phyloP scores from a whole-genome alignment of 2,329 filamentous ascomycete species.

The Diaporthe capsici region DNA sequence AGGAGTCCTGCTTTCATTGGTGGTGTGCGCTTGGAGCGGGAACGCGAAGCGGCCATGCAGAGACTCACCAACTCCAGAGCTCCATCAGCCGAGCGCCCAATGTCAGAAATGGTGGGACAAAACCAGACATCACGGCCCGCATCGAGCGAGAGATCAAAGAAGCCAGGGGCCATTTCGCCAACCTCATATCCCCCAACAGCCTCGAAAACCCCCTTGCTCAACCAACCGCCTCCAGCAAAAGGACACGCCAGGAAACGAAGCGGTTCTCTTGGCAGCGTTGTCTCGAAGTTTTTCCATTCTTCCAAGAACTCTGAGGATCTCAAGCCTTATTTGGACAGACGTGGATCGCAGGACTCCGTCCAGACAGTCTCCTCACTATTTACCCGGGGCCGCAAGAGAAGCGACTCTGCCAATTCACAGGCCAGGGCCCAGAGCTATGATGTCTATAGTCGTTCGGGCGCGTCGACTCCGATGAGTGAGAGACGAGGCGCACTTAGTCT shows the following conservation, averaged over 20 bases:
- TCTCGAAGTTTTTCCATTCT: conserved; percentile 39
- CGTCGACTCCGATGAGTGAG: conserved; percentile 26
- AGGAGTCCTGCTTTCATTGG: conserved; percentile 55
- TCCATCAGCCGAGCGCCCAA: conserved; percentile 34
- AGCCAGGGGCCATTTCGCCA: conserved; percentile 35
- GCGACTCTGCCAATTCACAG: conserved; percentile 11
- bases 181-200: conserved; percentile 40
- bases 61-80: conserved; percentile 37
- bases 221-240: conserved; percentile 28
- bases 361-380: conserved; percentile 34
- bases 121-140: conserved; percentile 8
- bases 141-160: conserved; percentile 33
- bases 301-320: conserved; percentile 30
- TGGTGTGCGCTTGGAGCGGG: conserved; percentile 59
- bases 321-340: conserved; percentile 28
- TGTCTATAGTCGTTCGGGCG: conserved; percentile 30
- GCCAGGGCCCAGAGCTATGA: conserved; percentile 38
- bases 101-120: conserved; percentile 19
- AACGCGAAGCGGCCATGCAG: conserved; percentile 52
- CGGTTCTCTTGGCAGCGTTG: conserved; percentile 30
- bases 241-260: conserved; percentile 36
- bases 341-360: conserved; percentile 35
- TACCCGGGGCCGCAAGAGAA: conserved; percentile 29
- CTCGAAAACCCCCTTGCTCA: conserved; percentile 40
- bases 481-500: conserved; percentile 33